Evolutionary conservation across 164 flowering plant species (phyloP), one percentile per base, ranked within the genome.

Genomic region (Houttuynia cordata): DNA sequence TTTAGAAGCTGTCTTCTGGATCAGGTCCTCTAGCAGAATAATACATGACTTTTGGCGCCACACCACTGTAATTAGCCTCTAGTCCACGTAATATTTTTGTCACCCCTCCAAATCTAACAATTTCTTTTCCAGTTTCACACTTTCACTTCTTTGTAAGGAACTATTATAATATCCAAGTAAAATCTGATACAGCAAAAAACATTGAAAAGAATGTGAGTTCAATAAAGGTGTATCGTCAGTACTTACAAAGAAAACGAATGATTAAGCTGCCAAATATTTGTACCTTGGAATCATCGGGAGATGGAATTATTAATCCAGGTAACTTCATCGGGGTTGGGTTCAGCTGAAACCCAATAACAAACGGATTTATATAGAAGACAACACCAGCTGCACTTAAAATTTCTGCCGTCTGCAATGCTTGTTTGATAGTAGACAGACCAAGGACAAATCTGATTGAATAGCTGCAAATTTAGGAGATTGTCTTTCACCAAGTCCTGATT

Each of bases 1-100:
- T 80, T 77, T 56, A 88, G 81, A 67, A 81, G 62, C 56, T 80
- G 66, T 90, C 91, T 64, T 88, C 89, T 6, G 99, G 99, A 73
- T 93, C 97, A 30, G 99, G 99, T 57, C 99, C 99, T 76, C 99
- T 83, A 4, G 99, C 92, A 60, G 99, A 93, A 73, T 85, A 93
- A 65, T 71, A 90, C 87, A 90, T 78, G 45, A 93, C 71, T 74
- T 88, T 86, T 63, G 97, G 99, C 18, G 99, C 92, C 53, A 77
- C 62, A 62, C 53, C 62, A 71, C 80, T 80, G 71, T 77, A 88
- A 72, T 83, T 86, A 19, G 96, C 84, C 64, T 73, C 72, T 45
- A 81, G 61, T 64, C 97, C 99, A 24, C 99, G 97, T 47, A 70
- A 74, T 66, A 93, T 79, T 71, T 81, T 75, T 39, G 94, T 96